These are phyloP conservation scores for Cucumis melo DNA, from an alignment of 306 rosid genomes.

Conservation along the genomic window DNA sequence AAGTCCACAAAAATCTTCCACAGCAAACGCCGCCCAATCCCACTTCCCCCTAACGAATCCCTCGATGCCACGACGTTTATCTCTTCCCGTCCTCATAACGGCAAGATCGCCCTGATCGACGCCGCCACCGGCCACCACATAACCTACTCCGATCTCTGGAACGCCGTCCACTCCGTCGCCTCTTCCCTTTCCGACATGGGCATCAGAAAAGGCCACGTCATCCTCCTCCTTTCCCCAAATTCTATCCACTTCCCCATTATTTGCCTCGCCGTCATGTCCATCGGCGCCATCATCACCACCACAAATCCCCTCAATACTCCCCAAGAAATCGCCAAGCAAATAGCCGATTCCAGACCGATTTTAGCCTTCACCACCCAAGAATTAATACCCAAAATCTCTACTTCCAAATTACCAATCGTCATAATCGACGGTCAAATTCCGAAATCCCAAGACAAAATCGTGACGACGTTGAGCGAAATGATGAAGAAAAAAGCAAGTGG, in stretches of 20 bases:
- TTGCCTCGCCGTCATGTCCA: conserved; percentile 73
- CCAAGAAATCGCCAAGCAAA: conserved; percentile 63
- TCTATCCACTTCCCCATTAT: conserved; percentile 66
- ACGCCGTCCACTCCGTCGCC: conserved; percentile 40
- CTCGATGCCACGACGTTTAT: conserved; percentile 65
- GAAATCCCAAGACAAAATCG: not conserved
- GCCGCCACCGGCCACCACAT: conserved; percentile 56
- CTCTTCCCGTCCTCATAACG: conserved; percentile 63
- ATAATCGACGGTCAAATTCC: conserved; percentile 17
- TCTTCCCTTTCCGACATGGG: conserved; percentile 45
- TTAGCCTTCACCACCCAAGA: conserved; percentile 57
- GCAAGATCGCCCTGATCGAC: conserved; percentile 60
- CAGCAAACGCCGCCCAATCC: conserved; percentile 46
- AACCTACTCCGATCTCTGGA: conserved; percentile 58
- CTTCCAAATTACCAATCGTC: conserved; percentile 33
- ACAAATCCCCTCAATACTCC: conserved; percentile 83
- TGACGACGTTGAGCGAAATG: conserved; percentile 30
- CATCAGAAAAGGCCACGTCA: conserved; percentile 56
- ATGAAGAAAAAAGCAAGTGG: conserved; percentile 20
- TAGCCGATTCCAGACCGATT: conserved; percentile 54
- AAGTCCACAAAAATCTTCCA: conserved; percentile 43
- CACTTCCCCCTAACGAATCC: conserved; percentile 42
- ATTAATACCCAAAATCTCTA: conserved; percentile 40
- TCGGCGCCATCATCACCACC: conserved; percentile 86
- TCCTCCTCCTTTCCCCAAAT: conserved; percentile 76